Base-by-base conservation (phyloP, 768 basidiomycete species). In the Mycena indigotica region DNA sequence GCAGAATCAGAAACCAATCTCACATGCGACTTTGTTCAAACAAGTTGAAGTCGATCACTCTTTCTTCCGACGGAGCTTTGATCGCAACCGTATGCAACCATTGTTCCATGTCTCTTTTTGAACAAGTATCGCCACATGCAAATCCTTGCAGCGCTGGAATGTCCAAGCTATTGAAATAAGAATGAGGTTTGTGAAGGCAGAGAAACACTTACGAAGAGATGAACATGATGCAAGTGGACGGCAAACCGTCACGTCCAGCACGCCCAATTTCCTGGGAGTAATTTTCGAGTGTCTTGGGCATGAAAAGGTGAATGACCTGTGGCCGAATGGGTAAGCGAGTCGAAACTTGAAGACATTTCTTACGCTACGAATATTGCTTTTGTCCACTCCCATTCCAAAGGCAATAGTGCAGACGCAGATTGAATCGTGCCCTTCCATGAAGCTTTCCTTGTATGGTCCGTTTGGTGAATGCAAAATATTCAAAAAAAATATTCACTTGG, bases 121-220 rank as follows among this genome's bases (percentile, higher is more conserved):
- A 67, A 49, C 77, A 78, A 0, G 79, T 82, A 62, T 82, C 79
- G 0, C 80, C 81, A 1, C 80, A 73, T 21, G 67, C 71, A 58
- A 83, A 82, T 12, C 79, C 77, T 60, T 83, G 78, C 21, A 83
- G 68, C 28, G 78, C 67, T 2, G 79, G 76, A 10, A 81, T 71
- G 60, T 83, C 82, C 3, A 48, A 24, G 24, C 46, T 44, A 16
- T 48, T 13, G 15, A 13, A 28, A 10, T 12, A 15, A 5, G 28
- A 6, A 48, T 6, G 8, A 23, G 23, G 5, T 28, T 12, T 12
- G 25, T 12, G 6, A 28, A 24, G 25, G 4, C 12, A 26, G 28
- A 13, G 25, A 48, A 28, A 26, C 12, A 48, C 24, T 6, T 48
- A 48, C 46, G 46, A 48, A 4, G 46, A 48, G 8, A 81, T 71